Evolutionary conservation across 2,329 filamentous ascomycete genomes (phyloP), one percentile per base, ranked within the genome.

Genomic region (Calcarisporium arbuscula): DNA sequence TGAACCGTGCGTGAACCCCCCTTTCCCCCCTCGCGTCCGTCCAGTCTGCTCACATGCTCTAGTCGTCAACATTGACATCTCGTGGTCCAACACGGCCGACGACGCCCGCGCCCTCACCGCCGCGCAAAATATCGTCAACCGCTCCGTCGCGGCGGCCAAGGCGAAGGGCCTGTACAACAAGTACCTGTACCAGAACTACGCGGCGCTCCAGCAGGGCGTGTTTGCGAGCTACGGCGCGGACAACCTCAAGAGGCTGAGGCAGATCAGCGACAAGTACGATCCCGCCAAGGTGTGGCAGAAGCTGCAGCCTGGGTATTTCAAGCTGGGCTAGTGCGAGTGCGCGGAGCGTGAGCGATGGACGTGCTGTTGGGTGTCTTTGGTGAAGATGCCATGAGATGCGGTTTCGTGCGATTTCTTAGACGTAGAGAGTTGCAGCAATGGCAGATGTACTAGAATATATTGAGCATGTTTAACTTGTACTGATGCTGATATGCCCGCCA

Each of bases 181-280:
- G 1, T 67, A 54, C 21, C 38, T 70, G 14, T 70, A 69, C 43
- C 54, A 65, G 30, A 70, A 71, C 44, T 71, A 72, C 34, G 65
- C 65, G 1, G 54, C 57, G 8, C 46, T 50, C 22, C 51, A 52
- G 18, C 64, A 71, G 41, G 45, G 63, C 18, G 58, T 65, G 1
- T 50, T 69, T 16, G 18, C 43, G 1, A 47, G 56, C 9, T 72
- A 70, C 32, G 65, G 67, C 0, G 20, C 45, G 2, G 48, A 53
- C 2, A 70, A 64, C 14, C 40, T 63, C 26, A 48, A 45, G 5
- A 56, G 46, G 19, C 34, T 68, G 17, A 40, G 45, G 28, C 35
- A 39, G 1, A 39, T 62, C 8, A 42, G 50, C 3, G 37, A 46
- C n/a, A 60, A 59, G 32, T 65, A 64, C 22, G 62, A 68, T 35